Percentiles rank a stretch among this genome's conserved stretches.
phyloP scores from a whole-genome alignment of 306 rosid genomes.

The Sphenostylis stenocarpa region DNA sequence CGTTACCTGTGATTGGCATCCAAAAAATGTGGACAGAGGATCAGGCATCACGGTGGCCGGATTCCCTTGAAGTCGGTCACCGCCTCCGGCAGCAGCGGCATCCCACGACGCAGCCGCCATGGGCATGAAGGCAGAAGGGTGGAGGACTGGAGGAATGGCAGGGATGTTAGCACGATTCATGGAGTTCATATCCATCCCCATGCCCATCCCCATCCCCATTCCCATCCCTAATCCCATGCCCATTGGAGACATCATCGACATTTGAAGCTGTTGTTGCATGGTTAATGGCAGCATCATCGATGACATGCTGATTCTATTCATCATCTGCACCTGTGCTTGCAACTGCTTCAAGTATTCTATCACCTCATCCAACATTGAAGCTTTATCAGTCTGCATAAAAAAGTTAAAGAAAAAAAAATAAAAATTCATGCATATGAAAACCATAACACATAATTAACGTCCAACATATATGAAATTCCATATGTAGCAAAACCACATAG shows the following conservation, averaged over 20 bases:
- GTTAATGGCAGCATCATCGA: conserved; percentile 74
- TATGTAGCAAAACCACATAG: no score
- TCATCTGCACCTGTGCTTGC: conserved; percentile 88
- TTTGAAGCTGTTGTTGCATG: conserved; percentile 81
- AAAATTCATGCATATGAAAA: neutral
- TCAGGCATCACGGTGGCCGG: conserved; percentile 45
- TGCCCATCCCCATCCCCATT: conserved; percentile 60
- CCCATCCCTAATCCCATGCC: conserved; percentile 64
- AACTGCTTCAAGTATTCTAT: conserved; percentile 83
- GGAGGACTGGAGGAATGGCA: conserved; percentile 61
- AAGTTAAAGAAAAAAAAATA: neutral
- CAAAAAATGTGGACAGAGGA: conserved; percentile 59
- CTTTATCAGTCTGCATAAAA: conserved; percentile 72
- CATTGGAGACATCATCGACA: conserved; percentile 79
- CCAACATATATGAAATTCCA: neutral
- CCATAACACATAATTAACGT: neutral
- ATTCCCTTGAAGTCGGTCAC: conserved; percentile 45
- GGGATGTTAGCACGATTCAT: conserved; percentile 49
- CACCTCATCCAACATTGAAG: conserved; percentile 97
- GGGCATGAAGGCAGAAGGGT: conserved; percentile 74
- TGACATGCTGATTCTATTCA: conserved; percentile 71
- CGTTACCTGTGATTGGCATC: conserved; percentile 78
- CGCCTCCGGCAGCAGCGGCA: conserved; percentile 11
- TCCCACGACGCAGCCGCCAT: conserved; percentile 72
- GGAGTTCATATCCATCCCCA: conserved; percentile 63